Evolutionary conservation across 148 eudicot genomes (phyloP).

Genomic region (Heliamphora exappendiculata): DNA sequence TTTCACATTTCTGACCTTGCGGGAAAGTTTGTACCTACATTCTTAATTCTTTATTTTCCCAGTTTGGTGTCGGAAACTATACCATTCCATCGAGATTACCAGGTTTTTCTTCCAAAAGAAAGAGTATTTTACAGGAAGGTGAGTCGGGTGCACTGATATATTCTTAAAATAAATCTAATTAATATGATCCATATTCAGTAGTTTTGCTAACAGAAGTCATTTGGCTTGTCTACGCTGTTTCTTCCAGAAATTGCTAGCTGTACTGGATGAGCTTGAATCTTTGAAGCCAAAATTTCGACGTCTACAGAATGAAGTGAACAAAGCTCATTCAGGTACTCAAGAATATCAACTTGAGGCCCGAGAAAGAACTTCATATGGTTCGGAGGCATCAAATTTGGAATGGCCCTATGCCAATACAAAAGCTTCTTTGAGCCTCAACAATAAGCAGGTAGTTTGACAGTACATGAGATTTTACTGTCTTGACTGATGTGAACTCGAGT

Average conservation of each 20-base stretch:
- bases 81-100: conserved; percentile 89
- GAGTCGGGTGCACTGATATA: background rate
- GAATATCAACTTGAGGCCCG: conserved; percentile 30
- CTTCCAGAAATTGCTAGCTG: conserved; percentile 56
- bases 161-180: background rate
- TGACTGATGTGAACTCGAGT: background rate
- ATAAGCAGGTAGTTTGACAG: conserved; percentile 46
- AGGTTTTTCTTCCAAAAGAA: conserved; percentile 47
- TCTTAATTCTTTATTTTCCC: conserved; percentile 21
- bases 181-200: conserved; percentile 5
- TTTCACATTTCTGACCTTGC: conserved; percentile 3
- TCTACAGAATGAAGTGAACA: conserved; percentile 45
- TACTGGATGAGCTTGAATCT: conserved; percentile 75
- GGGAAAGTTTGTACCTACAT: conserved; percentile 8
- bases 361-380: conserved; percentile 31
- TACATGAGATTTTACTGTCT: background rate
- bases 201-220: conserved; percentile 8
- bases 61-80: conserved; percentile 96
- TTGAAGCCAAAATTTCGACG: conserved; percentile 73
- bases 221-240: conserved; percentile 10
- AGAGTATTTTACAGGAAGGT: conserved; percentile 57
- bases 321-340: conserved; percentile 27
- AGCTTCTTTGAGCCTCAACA: conserved; percentile 26
- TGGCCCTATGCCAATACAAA: conserved; percentile 28
- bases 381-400: conserved; percentile 28